phyloP scores from a whole-genome alignment of 129 eudicot species.

The Flaveria ramosissima region DNA sequence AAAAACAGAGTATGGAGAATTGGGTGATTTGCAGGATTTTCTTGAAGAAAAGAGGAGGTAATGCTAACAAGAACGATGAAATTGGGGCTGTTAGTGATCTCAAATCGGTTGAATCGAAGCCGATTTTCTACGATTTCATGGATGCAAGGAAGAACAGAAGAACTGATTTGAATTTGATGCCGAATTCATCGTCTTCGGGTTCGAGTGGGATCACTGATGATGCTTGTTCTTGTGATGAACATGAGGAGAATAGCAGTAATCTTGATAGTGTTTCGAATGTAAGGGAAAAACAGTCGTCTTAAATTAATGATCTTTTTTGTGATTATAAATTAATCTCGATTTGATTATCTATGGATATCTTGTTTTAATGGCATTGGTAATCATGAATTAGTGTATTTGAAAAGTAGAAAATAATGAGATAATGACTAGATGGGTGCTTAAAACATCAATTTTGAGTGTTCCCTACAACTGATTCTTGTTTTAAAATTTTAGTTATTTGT shows the following conservation, averaged over 20 bases:
- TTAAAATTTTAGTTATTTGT: not conserved
- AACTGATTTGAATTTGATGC: conserved; percentile 8
- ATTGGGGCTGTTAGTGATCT: not conserved
- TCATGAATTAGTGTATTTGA: not conserved
- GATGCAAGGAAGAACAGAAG: not conserved
- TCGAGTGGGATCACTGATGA: conserved; percentile 16
- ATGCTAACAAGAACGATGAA: not conserved
- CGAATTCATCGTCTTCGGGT: conserved; percentile 2
- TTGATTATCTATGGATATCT: not conserved
- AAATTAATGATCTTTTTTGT: not conserved
- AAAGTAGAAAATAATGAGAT: conserved; percentile 5
- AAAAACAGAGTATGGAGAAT: not conserved
- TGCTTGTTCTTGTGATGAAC: conserved; percentile 6
- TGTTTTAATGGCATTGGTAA: not conserved
- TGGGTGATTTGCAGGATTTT: conserved; percentile 20
- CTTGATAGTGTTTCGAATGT: not conserved
- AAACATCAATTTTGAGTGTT: conserved; percentile 9
- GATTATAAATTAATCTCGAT: not conserved
- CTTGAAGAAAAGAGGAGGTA: conserved; percentile 17
- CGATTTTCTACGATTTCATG: conserved; percentile 16
- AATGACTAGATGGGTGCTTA: conserved; percentile 1
- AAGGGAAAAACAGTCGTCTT: not conserved
- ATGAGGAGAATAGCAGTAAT: conserved; percentile 17
- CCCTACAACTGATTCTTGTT: not conserved
- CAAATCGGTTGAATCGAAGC: conserved; percentile 1